Conservation (phyloP, 805 yeast species). For the Spathaspora passalidarum region DNA sequence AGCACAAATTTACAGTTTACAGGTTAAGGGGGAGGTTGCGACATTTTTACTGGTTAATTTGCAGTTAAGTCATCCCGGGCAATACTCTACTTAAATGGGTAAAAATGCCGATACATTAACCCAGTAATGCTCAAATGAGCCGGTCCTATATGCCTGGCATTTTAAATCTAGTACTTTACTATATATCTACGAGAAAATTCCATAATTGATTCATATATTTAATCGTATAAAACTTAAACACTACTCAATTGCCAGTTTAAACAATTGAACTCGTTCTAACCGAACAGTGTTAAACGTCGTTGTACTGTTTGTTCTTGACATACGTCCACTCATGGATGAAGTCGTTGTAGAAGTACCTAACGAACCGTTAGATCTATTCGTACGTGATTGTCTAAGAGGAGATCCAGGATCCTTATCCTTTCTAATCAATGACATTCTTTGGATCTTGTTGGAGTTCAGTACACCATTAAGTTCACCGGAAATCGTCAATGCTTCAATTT, state of each 20-base stretch:
- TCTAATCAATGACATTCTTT: neutral
- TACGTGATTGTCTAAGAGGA: neutral
- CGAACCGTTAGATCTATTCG: neutral
- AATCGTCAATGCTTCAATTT: conserved; percentile 42
- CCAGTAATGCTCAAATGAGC: too few species aligned
- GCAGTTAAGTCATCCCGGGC: neutral
- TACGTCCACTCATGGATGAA: neutral
- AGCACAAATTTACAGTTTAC: neutral
- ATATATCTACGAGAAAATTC: too few species aligned
- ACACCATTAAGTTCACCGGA: neutral
- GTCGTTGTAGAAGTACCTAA: neutral
- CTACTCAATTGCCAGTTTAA: neutral
- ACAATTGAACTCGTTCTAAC: neutral
- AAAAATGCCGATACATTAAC: too few species aligned
- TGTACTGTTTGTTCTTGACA: neutral
- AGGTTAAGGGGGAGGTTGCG: too few species aligned
- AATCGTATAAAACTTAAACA: neutral
- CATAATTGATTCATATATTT: too few species aligned
- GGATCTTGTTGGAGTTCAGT: neutral
- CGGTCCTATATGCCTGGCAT: too few species aligned
- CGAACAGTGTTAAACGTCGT: neutral
- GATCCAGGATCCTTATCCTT: neutral
- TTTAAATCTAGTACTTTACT: too few species aligned
- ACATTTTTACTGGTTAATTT: neutral
- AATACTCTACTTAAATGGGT: neutral